phyloP scores from a whole-genome alignment of 805 yeast species.

The Candida hungchunana region DNA sequence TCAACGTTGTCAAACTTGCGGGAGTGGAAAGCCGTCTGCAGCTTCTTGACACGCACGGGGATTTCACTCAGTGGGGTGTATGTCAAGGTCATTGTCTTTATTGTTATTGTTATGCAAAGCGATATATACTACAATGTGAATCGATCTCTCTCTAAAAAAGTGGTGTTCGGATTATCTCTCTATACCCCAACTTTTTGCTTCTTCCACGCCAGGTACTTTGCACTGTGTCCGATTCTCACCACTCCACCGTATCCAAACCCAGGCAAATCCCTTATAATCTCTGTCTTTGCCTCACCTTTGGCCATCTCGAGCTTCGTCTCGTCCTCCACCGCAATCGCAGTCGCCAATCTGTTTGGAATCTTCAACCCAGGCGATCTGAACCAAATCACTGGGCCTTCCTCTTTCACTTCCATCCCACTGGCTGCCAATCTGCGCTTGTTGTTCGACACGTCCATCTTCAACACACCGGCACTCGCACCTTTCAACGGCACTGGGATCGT shows the following conservation, averaged over 20 bases:
- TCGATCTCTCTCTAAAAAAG: no score
- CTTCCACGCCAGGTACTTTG: constrained; percentile 66
- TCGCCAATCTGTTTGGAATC: constrained; percentile 33
- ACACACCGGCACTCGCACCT: constrained; percentile 23
- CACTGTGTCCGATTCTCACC: constrained; percentile 62
- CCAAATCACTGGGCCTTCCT: constrained; percentile 51
- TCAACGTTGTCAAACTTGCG: constrained; percentile 41
- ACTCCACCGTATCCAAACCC: constrained; percentile 27
- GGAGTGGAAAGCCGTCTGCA: constrained; percentile 38
- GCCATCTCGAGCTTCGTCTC: neutral
- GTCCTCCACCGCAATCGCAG: constrained; percentile 20
- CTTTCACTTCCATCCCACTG: constrained; percentile 16
- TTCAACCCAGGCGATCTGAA: constrained; percentile 62
- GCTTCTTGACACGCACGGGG: constrained; percentile 38
- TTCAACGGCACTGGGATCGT: constrained; percentile 27
- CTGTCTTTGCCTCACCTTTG: constrained; percentile 16
- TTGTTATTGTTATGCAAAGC: no score
- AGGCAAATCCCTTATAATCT: constrained; percentile 12
- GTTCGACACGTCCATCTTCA: constrained; percentile 30
- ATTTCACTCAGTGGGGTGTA: constrained; percentile 49
- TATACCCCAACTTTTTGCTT: no score
- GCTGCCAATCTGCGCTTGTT: constrained; percentile 27
- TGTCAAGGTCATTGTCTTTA: neutral
- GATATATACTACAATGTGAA: no score
- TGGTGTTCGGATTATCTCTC: no score